Evolutionary conservation across 129 eudicot genomes (phyloP).

Genomic region (Daucus carota): DH1_v3.0 NC_030389.2:7776501-7777000

Average conservation of each 20-base stretch:
- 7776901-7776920: background rate
- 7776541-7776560: background rate
- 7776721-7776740: constrained; percentile 71
- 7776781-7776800: constrained; percentile 68
- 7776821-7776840: background rate
- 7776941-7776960: too few relatives aligned
- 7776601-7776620: background rate
- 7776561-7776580: background rate
- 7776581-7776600: background rate
- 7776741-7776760: constrained; percentile 44
- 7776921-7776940: too few relatives aligned
- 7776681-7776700: background rate
- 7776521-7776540: background rate
- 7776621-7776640: background rate
- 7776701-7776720: constrained; percentile 61
- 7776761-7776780: constrained; percentile 68
- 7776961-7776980: too few relatives aligned
- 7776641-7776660: background rate
- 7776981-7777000: too few relatives aligned
- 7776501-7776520: background rate
- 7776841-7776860: background rate
- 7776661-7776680: background rate
- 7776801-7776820: constrained; percentile 5
- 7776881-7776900: background rate
- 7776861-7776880: background rate